phyloP scores from a whole-genome alignment of 2,329 filamentous ascomycete species.

The Alternaria longipes region DNA sequence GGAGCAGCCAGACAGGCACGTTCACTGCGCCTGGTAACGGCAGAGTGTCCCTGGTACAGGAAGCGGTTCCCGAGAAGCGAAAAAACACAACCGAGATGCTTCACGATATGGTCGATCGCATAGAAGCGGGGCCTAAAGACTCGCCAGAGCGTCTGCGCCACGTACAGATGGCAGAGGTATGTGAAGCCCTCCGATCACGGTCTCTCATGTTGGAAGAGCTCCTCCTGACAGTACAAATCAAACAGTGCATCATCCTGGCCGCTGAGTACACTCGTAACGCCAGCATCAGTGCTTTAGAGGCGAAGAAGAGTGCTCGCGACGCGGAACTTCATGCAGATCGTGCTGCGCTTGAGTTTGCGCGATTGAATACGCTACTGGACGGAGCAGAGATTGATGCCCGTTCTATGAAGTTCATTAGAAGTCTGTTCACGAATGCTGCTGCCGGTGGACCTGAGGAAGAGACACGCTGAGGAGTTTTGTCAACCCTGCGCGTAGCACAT shows the following conservation, averaged over 20 bases:
- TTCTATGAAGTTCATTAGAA: constrained; percentile 20
- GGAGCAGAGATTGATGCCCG: constrained; percentile 19
- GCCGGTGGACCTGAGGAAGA: background rate
- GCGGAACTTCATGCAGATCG: constrained; percentile 30
- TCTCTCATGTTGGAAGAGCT: constrained; percentile 10
- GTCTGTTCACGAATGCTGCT: background rate
- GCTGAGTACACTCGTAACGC: constrained; percentile 31
- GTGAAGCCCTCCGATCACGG: constrained; percentile 14
- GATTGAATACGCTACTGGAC: constrained; percentile 22
- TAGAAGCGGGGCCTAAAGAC: constrained; percentile 16
- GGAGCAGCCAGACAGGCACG: background rate
- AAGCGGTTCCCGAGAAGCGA: background rate
- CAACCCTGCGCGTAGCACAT: background rate
- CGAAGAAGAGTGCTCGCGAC: constrained; percentile 32
- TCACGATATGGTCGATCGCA: constrained; percentile 23
- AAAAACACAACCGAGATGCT: constrained; percentile 10
- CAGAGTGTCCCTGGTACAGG: background rate
- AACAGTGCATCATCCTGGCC: constrained; percentile 34
- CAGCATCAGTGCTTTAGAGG: constrained; percentile 27
- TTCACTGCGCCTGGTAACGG: background rate
- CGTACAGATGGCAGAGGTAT: constrained; percentile 40
- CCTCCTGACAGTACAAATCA: constrained; percentile 21
- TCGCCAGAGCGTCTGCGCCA: constrained; percentile 28
- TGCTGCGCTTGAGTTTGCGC: constrained; percentile 17
- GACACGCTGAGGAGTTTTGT: background rate